These are phyloP conservation scores for Podospora tetraspora DNA, from an alignment of 495 filamentous ascomycete species.

Conservation along the genomic window DNA sequence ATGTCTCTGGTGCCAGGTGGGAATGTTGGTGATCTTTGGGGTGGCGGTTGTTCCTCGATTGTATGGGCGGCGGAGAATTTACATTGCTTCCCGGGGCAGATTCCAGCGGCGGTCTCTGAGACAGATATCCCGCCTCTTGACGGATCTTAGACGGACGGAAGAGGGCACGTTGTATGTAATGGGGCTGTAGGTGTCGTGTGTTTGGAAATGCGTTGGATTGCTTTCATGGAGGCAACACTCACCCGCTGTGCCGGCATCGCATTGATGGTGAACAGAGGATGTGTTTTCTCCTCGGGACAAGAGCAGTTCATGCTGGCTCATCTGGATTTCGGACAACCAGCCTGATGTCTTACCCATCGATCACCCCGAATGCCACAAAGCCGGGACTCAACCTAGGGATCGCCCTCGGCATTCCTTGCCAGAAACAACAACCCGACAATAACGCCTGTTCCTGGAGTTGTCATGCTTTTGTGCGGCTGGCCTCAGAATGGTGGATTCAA, in stretches of 20 bases:
- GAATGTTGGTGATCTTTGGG: neutral
- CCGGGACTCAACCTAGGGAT: neutral
- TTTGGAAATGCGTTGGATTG: neutral
- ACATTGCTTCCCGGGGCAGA: neutral
- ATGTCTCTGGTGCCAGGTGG: neutral
- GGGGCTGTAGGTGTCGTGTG: neutral
- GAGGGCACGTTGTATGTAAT: neutral
- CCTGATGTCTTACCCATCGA: neutral
- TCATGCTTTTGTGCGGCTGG: neutral
- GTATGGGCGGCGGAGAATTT: neutral
- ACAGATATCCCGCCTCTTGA: neutral
- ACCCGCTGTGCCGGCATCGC: neutral
- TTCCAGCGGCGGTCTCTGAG: neutral
- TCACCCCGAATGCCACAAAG: neutral
- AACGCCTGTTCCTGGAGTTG: neutral
- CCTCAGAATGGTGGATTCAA: neutral
- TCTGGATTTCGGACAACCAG: neutral
- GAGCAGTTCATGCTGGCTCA: neutral
- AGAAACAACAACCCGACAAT: neutral
- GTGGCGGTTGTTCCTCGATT: neutral
- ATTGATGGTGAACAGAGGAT: neutral
- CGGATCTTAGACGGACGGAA: neutral
- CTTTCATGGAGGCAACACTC: neutral
- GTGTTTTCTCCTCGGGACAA: neutral
- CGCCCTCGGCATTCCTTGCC: neutral